Evolutionary conservation across 495 filamentous ascomycete species (phyloP).

Genomic region (Hypoxylon subgilvum): DNA sequence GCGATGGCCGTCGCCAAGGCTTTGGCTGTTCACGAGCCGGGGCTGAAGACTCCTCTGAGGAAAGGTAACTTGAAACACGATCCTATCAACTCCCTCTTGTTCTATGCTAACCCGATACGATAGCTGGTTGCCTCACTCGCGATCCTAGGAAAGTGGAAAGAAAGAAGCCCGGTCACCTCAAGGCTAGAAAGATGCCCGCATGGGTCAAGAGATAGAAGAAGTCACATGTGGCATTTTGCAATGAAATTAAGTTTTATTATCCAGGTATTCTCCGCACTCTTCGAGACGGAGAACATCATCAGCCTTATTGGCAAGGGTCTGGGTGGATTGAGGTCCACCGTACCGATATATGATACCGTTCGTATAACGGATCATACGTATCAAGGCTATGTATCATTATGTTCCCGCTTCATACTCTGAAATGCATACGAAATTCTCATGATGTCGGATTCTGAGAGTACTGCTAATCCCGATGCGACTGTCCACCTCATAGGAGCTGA

Average conservation of each 20-base stretch:
- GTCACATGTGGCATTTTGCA: neutral
- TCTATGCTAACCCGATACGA: constrained; percentile 30
- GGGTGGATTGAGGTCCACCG: constrained; percentile 2
- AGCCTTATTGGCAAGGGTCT: constrained; percentile 2
- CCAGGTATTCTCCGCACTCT: constrained; percentile 2
- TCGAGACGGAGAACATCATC: constrained; percentile 8
- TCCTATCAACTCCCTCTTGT: constrained; percentile 12
- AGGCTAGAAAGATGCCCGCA: constrained; percentile 96
- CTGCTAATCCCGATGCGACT: neutral
- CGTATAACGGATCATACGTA: constrained; percentile 28
- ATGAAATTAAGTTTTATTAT: neutral
- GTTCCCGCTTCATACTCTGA: constrained; percentile 28
- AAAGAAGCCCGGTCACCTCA: constrained; percentile 95
- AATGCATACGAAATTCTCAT: constrained; percentile 17
- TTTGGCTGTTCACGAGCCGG: constrained; percentile 86
- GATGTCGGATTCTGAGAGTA: neutral
- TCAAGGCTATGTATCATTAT: constrained; percentile 41
- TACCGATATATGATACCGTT: constrained; percentile 6
- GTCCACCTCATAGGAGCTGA: no score
- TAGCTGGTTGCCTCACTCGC: constrained; percentile 89
- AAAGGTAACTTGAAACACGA: constrained; percentile 69
- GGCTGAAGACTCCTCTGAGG: constrained; percentile 82
- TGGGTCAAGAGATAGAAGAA: constrained; percentile 85
- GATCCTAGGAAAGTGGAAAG: constrained; percentile 93
- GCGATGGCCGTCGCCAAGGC: constrained; percentile 91